Evolutionary conservation across 495 filamentous ascomycete species (phyloP).

Genomic region (Usnea hakonensis): DNA sequence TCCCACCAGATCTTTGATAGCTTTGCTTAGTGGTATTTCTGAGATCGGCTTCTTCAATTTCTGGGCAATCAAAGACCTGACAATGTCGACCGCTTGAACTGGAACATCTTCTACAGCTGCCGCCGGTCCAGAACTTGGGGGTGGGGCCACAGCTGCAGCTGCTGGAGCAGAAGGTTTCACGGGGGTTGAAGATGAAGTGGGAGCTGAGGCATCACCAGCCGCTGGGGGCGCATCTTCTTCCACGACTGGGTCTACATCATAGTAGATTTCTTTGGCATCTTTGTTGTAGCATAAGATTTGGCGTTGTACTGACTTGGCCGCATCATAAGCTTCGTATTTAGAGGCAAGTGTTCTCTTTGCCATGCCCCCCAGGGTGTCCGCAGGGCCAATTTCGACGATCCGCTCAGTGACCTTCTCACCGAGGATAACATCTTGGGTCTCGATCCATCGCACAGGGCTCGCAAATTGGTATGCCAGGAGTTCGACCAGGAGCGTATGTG

Average conservation of each 20-base stretch:
- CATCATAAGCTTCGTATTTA: slow-evolving; percentile 98
- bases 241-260: slow-evolving; percentile 91
- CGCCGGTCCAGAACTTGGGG: slow-evolving; percentile 78
- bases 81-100: slow-evolving; percentile 79
- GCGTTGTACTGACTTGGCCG: slow-evolving; percentile 86
- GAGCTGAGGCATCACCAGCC: slow-evolving; percentile 35
- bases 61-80: slow-evolving; percentile 89
- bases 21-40: slow-evolving; percentile 90
- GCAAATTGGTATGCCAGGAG: slow-evolving; percentile 98
- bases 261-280: slow-evolving; percentile 98
- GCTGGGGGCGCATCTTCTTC: slow-evolving; percentile 66
- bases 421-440: slow-evolving; percentile 98
- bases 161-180: slow-evolving; percentile 42
- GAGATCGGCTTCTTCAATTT: slow-evolving; percentile 90
- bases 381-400: slow-evolving; percentile 94
- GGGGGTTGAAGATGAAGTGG: slow-evolving; percentile 33
- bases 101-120: slow-evolving; percentile 79
- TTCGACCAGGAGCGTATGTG: slow-evolving; percentile 95
- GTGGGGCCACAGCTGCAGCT: slow-evolving; percentile 45
- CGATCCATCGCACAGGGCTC: slow-evolving; percentile 97
- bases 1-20: slow-evolving; percentile 97
- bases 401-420: slow-evolving; percentile 92
- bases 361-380: slow-evolving; percentile 98
- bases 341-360: slow-evolving; percentile 90
- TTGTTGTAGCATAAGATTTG: slow-evolving; percentile 99